These are phyloP conservation scores for Diutina catenulata DNA, from an alignment of 1,139 yeast genomes.

Conservation along the genomic window DNA sequence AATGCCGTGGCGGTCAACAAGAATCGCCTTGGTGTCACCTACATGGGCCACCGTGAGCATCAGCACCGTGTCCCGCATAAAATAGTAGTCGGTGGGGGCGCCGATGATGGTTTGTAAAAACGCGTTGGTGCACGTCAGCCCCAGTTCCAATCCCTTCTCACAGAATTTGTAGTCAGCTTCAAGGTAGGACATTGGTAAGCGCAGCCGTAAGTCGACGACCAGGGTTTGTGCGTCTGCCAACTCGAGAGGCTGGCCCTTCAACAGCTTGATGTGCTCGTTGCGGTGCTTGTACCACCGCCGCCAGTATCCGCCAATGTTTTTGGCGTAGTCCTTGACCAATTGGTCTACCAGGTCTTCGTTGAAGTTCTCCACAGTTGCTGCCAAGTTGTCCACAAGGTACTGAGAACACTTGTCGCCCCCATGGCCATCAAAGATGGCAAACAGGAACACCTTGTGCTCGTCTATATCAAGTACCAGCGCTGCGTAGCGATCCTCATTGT, in stretches of 20 bases:
- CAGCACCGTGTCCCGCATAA: slow-evolving; percentile 58
- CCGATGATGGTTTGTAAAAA: slow-evolving; percentile 46
- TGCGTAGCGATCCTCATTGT: slow-evolving; percentile 72
- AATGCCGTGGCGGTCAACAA: slow-evolving; percentile 64
- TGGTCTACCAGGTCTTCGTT: slow-evolving; percentile 14
- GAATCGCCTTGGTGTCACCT: slow-evolving; percentile 88
- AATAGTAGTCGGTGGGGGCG: slow-evolving; percentile 37
- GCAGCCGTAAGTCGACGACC: slow-evolving; percentile 39
- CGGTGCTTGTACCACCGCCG: slow-evolving; percentile 53
- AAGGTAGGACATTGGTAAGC: slow-evolving; percentile 54
- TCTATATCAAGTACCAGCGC: slow-evolving; percentile 39
- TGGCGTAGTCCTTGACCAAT: slow-evolving; percentile 37
- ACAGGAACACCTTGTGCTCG: slow-evolving; percentile 35
- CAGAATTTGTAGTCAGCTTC: slow-evolving; percentile 43
- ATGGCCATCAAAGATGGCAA: slow-evolving; percentile 85
- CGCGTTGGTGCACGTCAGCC: slow-evolving; percentile 78
- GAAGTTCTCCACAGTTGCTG: slow-evolving; percentile 42
- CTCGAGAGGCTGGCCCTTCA: slow-evolving; percentile 21
- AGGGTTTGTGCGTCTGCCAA: slow-evolving; percentile 10
- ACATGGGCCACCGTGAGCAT: slow-evolving; percentile 75
- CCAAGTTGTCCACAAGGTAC: slow-evolving; percentile 43
- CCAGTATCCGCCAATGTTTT: slow-evolving; percentile 83
- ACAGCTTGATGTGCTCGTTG: slow-evolving; percentile 29
- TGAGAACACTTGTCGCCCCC: slow-evolving; percentile 74
- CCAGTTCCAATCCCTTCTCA: slow-evolving; percentile 32